These are phyloP conservation scores for Colletotrichum chrysophilum DNA, from an alignment of 2,329 filamentous ascomycete genomes.

Conservation along the genomic window DNA sequence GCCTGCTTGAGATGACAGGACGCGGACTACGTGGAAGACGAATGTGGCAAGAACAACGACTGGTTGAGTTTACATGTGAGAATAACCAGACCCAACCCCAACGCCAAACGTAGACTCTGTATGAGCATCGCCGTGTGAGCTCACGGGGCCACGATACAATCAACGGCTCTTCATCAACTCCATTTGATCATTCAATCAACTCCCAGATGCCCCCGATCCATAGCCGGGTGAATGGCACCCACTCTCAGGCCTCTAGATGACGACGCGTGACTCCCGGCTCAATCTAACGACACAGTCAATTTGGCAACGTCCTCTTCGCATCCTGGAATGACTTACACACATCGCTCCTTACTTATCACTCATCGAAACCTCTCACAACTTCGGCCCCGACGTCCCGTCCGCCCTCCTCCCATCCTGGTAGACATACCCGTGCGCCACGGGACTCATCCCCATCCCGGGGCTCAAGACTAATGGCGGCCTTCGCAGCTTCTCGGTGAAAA, in stretches of 20 bases:
- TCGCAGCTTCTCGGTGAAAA: constrained; percentile 71
- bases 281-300: not conserved
- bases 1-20: not conserved
- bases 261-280: not conserved
- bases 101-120: not conserved
- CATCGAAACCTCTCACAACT: constrained; percentile 35
- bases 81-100: not conserved
- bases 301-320: fast-evolving
- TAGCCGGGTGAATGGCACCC: not conserved
- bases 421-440: constrained; percentile 66
- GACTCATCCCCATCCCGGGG: constrained; percentile 37
- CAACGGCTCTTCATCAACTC: fast-evolving
- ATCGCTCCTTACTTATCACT: not conserved
- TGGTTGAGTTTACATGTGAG: not conserved
- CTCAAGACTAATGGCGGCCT: constrained; percentile 51
- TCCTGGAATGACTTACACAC: not conserved
- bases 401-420: constrained; percentile 51
- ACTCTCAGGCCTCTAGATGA: not conserved
- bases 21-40: not conserved
- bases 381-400: constrained; percentile 32
- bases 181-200: not conserved
- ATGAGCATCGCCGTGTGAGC: not conserved
- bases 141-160: not conserved
- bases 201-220: not conserved
- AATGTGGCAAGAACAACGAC: not conserved